Evolutionary conservation across 169 alveolate genomes (phyloP), one percentile per base, ranked within the genome.

Genomic region (Cryptosporidium baileyi): DNA sequence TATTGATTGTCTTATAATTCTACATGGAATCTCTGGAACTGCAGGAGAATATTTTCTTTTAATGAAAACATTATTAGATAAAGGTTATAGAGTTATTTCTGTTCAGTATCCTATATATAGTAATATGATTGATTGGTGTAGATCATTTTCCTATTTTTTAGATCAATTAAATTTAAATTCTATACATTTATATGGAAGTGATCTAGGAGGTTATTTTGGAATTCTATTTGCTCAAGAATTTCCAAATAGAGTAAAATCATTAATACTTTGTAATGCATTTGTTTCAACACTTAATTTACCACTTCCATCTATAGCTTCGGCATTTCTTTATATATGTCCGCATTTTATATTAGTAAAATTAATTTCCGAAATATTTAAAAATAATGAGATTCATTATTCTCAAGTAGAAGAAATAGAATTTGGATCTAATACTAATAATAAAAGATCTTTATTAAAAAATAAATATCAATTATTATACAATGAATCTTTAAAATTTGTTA

Each of bases 21-120:
- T 74, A n/a, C 85, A 74, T 40, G 85, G 85, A 8, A 32, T 74
- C 3, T 51, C 85, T 5, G 85, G 85, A 3, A 74, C 85, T 22
- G 85, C 85, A 28, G 85, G 85, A 19, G 85, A 74, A n/a, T 74
- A 54, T 26, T 74, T 74, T 40, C 36, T 36, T 19, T 51, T 74
- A n/a, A 74, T 74, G 61, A 74, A 74, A 30, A 34, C 4, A 36
- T 13, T 74, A n/a, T 22, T 74, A 22, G 32, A 32, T n/a, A 40
- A 51, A 19, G 85, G 85, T 19, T 74, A 74, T 57, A 52, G 85
- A 38, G 38, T 74, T 0, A 38, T 74, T 22, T 74, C 85, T 34
- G 85, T 57, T 7, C 85, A 74, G 30, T 74, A 74, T 26, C 67
- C 67, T 6, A 36, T 74, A 13, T 74, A 24, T 36, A 59, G 54